Evolutionary conservation across 768 basidiomycete species (phyloP), one percentile per base, ranked within the genome.

Genomic region (Suillus discolor): DNA sequence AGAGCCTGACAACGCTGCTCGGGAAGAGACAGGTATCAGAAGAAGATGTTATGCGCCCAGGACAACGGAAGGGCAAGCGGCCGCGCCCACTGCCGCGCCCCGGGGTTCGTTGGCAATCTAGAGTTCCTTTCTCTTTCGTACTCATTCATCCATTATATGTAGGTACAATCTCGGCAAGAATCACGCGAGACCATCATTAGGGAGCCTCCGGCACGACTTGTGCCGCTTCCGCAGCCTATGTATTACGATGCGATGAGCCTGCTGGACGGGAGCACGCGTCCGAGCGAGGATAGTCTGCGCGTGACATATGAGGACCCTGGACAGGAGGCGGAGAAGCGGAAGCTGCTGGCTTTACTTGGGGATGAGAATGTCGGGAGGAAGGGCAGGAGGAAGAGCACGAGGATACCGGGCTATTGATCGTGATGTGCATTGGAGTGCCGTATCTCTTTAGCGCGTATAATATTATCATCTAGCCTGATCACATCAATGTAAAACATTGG

Each of bases 221-320:
- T 25, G 31, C 47, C 44, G 47, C 45, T 15, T 57, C 69, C 5
- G 31, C 66, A 4, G 16, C 62, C 44, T 23, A 62, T 67, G 20
- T 64, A 66, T 47, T 74, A 78, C 28, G 71, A 79, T 5, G 76
- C 78, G 68, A 68, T 71, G 73, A 75, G 72, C 66, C 25, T 72
- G 49, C 65, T 71, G 15, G 73, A 78, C 25, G 74, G 69, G 31
- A 69, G 71, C 60, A 70, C 72, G 62, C 67, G 65, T 16, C 71
- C 70, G 61, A 72, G 71, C 18, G 82, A 83, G n/a, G 80, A 82
- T 68, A 83, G 83, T 69, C 77, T 86, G 73, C 80, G 83, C 6
- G 88, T 92, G 11, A 81, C 79, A 65, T 92, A 91, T 67, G 89
- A 89, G 71, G 90, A 92, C 74, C 89, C 89, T 2, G 84, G 76